Evolutionary conservation across 139 green algal genomes (phyloP), one percentile per base, ranked within the genome.

Genomic region (Spirogloea muscicola): DNA sequence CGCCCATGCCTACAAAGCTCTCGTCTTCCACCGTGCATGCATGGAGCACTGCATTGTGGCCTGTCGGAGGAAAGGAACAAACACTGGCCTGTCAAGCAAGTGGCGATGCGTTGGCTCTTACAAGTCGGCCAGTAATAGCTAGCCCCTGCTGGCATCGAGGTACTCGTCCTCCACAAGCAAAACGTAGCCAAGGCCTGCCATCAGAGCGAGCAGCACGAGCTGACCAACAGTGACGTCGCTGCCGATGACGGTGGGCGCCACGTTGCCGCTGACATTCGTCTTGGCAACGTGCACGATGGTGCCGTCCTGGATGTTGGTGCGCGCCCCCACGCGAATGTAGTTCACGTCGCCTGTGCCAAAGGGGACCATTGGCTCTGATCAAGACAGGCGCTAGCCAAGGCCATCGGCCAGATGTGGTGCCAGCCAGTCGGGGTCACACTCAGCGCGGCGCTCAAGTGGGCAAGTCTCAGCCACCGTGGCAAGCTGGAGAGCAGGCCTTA

Each of bases 231-330:
- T 96, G 29, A 98, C 94, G 36, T 91, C 83, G 48, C 87, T 81
- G 57, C 94, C 94, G 38, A 98, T 91, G 42, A 58, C 84, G 25
- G 88, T 91, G 21, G 86, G 39, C 3, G 76, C 34, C 9, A 76
- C 41, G 18, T 70, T 68, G 0, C 69, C 71, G 18, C 58, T 51
- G 18, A 82, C 27, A 64, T 85, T 87, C 29, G 59, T 82, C 66
- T 87, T 87, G 10, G 83, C 82, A 18, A 87, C 83, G 72, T 87
- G 85, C n/a, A 98, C 86, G 2, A 88, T 87, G 16, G 81, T 84
- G 42, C 87, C 87, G 67, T 98, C 94, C 86, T 98, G 94, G 52
- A 98, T 87, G 85, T 98, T 98, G 67, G 83, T 92, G 69, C 85
- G 84, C 3, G 83, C 63, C 7, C 94, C 94, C 7, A 98, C 86